Conservation (phyloP, 257 asterid species). For the Solanum appendiculatum region DNA sequence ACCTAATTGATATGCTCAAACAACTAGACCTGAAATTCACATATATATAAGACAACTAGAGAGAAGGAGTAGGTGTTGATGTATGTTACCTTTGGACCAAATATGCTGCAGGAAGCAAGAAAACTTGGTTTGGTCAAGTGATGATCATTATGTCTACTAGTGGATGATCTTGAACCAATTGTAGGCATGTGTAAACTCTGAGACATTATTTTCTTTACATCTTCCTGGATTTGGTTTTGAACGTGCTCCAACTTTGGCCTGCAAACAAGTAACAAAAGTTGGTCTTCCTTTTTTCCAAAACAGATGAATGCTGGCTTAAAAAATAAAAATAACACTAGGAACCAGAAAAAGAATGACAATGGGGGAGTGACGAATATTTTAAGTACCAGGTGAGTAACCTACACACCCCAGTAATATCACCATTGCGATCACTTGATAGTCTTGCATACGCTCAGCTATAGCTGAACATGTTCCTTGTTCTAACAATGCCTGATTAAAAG, state of each 20-base stretch:
- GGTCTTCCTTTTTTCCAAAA: neutral
- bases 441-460: conserved; percentile 62
- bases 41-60: neutral
- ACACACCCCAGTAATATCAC: conserved; percentile 75
- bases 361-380: neutral
- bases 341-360: neutral
- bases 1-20: neutral
- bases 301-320: neutral
- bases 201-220: conserved; percentile 80
- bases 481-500: conserved; percentile 38
- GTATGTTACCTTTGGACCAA: conserved; percentile 69
- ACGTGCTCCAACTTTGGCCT: conserved; percentile 79
- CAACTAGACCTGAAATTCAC: neutral
- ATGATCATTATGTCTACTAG: neutral
- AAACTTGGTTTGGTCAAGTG: conserved; percentile 40
- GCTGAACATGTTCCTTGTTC: conserved; percentile 49
- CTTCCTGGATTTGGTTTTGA: conserved; percentile 63
- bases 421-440: conserved; percentile 80
- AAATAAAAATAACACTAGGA: neutral
- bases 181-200: conserved; percentile 57
- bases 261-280: neutral
- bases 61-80: neutral
- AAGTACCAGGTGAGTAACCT: neutral
- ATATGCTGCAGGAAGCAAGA: conserved; percentile 72
- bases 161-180: conserved; percentile 11